A percentile compares a stretch with the other conserved stretches of the same genome.
phyloP scores from a whole-genome alignment of 257 asterid species.

The Rauvolfia tetraphylla region DNA sequence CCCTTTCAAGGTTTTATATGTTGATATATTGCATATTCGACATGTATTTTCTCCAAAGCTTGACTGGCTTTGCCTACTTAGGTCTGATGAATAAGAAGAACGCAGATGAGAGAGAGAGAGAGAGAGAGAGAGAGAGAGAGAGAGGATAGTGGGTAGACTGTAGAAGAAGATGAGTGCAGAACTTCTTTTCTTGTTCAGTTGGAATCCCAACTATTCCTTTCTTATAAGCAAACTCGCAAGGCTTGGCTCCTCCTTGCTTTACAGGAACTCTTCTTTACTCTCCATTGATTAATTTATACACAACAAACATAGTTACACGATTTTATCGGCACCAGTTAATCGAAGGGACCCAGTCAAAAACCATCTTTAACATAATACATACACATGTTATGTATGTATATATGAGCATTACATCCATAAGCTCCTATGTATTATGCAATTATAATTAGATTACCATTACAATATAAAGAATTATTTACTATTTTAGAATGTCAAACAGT shows the following conservation, averaged over 20 bases:
- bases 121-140: background rate
- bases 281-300: background rate
- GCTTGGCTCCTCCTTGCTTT: slow-evolving; percentile 14
- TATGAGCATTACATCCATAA: background rate
- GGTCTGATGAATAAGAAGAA: background rate
- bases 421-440: background rate
- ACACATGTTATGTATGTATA: background rate
- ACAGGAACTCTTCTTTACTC: slow-evolving; percentile 5
- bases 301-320: slow-evolving; percentile 13
- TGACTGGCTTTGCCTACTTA: background rate
- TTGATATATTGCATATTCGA: slow-evolving; percentile 1
- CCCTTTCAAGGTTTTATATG: background rate
- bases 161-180: slow-evolving; percentile 16
- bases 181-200: slow-evolving; percentile 13
- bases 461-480: slow-evolving; percentile 4
- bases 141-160: slow-evolving; percentile 6
- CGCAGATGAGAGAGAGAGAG: slow-evolving; percentile 2
- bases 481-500: slow-evolving; percentile 16
- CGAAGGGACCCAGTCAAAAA: slow-evolving; percentile 14
- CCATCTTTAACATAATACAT: slow-evolving; percentile 9
- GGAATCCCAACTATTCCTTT: slow-evolving; percentile 21
- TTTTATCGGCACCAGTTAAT: slow-evolving; percentile 9
- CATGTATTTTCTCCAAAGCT: background rate
- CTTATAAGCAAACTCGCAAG: slow-evolving; percentile 20
- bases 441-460: background rate